Conservation (phyloP, 2,329 filamentous ascomycete species). For the Conoideocrella luteorostrata region DNA sequence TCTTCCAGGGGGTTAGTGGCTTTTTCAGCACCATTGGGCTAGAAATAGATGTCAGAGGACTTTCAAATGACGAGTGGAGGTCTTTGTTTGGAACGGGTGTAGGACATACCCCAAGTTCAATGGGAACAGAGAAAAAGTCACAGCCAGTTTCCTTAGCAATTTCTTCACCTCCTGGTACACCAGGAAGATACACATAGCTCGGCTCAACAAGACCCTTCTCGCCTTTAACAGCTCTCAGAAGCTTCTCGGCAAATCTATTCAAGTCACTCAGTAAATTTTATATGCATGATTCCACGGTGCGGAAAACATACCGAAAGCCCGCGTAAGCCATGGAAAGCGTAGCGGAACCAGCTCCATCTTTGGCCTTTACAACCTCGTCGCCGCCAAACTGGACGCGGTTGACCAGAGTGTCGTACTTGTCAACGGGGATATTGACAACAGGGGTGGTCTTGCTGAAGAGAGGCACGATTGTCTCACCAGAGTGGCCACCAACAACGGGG, state of each 20-base stretch:
- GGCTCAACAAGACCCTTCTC: slow-evolving; percentile 92
- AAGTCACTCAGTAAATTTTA: slow-evolving; percentile 13
- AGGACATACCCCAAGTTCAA: slow-evolving; percentile 89
- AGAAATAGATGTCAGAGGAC: slow-evolving; percentile 23
- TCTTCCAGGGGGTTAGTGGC: slow-evolving; percentile 70
- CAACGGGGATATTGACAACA: slow-evolving; percentile 69
- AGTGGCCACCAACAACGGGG: slow-evolving; percentile 94
- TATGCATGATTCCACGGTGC: neutral
- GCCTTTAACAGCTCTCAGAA: slow-evolving; percentile 81
- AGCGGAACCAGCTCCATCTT: slow-evolving; percentile 84
- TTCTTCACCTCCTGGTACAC: slow-evolving; percentile 79
- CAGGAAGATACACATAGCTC: slow-evolving; percentile 90
- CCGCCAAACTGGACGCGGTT: slow-evolving; percentile 97
- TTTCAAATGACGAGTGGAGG: slow-evolving; percentile 13
- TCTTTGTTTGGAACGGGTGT: neutral
- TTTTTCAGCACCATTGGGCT: slow-evolving; percentile 83
- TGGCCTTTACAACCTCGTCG: slow-evolving; percentile 93
- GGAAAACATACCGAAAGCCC: slow-evolving; percentile 67
- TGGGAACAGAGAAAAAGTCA: slow-evolving; percentile 94
- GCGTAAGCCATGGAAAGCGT: slow-evolving; percentile 95
- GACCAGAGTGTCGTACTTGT: slow-evolving; percentile 85
- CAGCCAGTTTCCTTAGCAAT: slow-evolving; percentile 76
- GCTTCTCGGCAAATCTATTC: slow-evolving; percentile 80
- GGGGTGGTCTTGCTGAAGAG: slow-evolving; percentile 90
- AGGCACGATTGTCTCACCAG: slow-evolving; percentile 95